Base-by-base conservation (phyloP, 441 rosid genomes). In the Populus hybrid region DNA sequence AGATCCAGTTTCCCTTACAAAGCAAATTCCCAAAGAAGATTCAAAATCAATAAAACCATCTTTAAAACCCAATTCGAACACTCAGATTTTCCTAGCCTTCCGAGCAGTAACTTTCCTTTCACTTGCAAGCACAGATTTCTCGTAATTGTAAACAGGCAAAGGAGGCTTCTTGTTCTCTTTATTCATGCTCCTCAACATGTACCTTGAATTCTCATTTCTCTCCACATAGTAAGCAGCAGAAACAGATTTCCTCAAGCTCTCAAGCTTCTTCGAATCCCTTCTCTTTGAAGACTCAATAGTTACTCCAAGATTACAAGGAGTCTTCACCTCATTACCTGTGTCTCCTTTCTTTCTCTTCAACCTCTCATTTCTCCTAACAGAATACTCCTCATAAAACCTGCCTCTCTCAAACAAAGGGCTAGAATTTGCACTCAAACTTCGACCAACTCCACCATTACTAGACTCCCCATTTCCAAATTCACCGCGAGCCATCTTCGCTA, bases 311-410 rank as follows among this genome's bases (percentile, higher is more conserved):
- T 79, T 80, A 64, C 86, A 83, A 20, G 84, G 86, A 9, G 78
- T 78, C 82, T 45, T 45, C 56, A 45, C 56, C 56, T 45, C 56
- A 45, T 45, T 14, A 3, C 18, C 6, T 12, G 18, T 45, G 56
- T 45, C 56, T 12, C 56, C 56, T 45, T 45, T 45, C 56, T 45
- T 45, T 45, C 56, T 45, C 56, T 45, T 78, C 71, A 68, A 74
- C 84, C 92, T 80, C 87, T 96, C 99, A 74, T 90, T 94, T 80
- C 99, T 91, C 78, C 89, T 84, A 0, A 95, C 97, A 0, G 98
- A 84, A 71, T 96, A 96, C 83, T 85, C 88, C 1, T 94, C 97
- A 35, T 94, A 96, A 36, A 90, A 88, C 82, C 91, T 90, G 59
- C 99, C 99, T 74, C 98, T 90, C 84, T 91, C 92, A 73, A 89